Conservation (phyloP, 495 filamentous ascomycete genomes). For the Tuber borchii region DNA sequence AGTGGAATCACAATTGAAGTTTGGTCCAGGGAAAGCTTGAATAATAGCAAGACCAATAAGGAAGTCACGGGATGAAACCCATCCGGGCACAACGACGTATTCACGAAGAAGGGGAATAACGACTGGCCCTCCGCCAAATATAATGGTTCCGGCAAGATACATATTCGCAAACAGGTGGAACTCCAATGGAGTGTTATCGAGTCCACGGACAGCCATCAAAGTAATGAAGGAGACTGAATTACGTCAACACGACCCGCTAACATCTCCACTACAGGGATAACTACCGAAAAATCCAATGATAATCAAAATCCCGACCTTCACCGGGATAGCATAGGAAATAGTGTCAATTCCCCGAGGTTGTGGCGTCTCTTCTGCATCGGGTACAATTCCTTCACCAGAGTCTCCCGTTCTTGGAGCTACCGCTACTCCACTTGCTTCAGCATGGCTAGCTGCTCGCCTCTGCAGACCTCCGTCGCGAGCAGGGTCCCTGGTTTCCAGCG, state of each 20-base stretch:
- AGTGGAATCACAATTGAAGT: slow-evolving; percentile 59
- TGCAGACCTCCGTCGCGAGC: slow-evolving; percentile 1
- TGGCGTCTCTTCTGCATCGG: not conserved
- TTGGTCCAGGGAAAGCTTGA: slow-evolving; percentile 77
- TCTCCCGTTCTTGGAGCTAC: not conserved
- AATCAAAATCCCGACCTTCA: slow-evolving; percentile 32
- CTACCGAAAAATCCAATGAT: slow-evolving; percentile 52
- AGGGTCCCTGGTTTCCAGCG: slow-evolving; percentile 9
- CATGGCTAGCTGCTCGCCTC: slow-evolving; percentile 1
- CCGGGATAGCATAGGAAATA: slow-evolving; percentile 26
- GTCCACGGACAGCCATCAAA: slow-evolving; percentile 55
- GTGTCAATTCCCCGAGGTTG: slow-evolving; percentile 17
- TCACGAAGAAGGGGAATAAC: slow-evolving; percentile 73
- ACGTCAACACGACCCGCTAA: not conserved
- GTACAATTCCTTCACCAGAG: not conserved
- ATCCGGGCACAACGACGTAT: slow-evolving; percentile 73
- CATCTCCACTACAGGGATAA: not conserved
- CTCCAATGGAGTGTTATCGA: slow-evolving; percentile 47
- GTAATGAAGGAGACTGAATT: slow-evolving; percentile 50
- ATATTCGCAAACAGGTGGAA: slow-evolving; percentile 70
- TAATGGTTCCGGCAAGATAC: slow-evolving; percentile 81
- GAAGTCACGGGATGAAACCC: slow-evolving; percentile 74
- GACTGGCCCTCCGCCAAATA: slow-evolving; percentile 80
- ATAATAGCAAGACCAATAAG: slow-evolving; percentile 75
- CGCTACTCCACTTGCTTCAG: not conserved